phyloP scores from a whole-genome alignment of 805 yeast species.

The Vanderwaltozyma polyspora region DNA sequence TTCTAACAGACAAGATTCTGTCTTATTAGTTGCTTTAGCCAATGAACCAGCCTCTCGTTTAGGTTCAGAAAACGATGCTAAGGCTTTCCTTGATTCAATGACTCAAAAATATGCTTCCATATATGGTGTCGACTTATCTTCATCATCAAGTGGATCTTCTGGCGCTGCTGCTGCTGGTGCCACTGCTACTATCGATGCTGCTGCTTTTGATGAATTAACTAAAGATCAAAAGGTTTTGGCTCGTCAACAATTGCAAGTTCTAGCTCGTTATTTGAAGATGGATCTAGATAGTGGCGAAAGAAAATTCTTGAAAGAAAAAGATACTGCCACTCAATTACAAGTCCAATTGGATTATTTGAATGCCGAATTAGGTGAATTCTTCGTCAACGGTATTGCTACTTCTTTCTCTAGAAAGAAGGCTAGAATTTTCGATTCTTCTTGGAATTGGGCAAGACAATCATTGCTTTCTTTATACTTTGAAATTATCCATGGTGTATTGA shows the following conservation, averaged over 20 bases:
- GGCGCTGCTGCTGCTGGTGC: conserved; percentile 53
- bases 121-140: conserved; percentile 65
- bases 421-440: conserved; percentile 90
- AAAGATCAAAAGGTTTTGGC: conserved; percentile 39
- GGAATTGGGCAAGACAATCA: conserved; percentile 99
- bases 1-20: conserved; percentile 88
- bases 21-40: conserved; percentile 69
- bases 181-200: conserved; percentile 86
- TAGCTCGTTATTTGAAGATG: conserved; percentile 88
- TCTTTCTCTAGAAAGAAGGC: conserved; percentile 87
- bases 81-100: conserved; percentile 69
- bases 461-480: conserved; percentile 87
- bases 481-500: conserved; percentile 87
- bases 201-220: conserved; percentile 69
- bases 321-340: conserved; percentile 74
- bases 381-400: conserved; percentile 84
- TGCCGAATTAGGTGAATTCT: conserved; percentile 79
- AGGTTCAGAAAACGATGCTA: conserved; percentile 79
- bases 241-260: conserved; percentile 62
- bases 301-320: conserved; percentile 63
- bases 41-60: conserved; percentile 87
- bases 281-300: conserved; percentile 89
- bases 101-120: conserved; percentile 78
- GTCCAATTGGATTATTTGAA: conserved; percentile 73
- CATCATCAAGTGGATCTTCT: conserved; percentile 49